These are phyloP conservation scores for Geotrichum macrosporum DNA, from an alignment of 1,139 yeast genomes.

Conservation along the genomic window DNA sequence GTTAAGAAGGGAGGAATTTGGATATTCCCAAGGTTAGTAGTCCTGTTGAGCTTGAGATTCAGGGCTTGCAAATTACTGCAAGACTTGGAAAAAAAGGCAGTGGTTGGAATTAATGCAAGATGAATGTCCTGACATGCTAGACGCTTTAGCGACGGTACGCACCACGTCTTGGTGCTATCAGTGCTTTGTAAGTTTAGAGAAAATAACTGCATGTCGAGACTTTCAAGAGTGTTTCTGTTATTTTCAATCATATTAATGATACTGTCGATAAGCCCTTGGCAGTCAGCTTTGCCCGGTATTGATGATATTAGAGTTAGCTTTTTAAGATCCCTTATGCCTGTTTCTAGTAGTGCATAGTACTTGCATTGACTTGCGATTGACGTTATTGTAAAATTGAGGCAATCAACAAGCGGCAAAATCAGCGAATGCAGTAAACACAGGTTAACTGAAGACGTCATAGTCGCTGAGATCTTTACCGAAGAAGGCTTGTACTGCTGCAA, in stretches of 20 bases:
- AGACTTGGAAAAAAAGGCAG: background rate
- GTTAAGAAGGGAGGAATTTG: background rate
- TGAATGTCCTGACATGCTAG: conserved; percentile 8
- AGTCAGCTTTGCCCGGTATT: background rate
- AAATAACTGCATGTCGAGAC: background rate
- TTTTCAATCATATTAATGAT: conserved; percentile 5
- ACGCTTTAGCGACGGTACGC: background rate
- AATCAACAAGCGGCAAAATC: conserved; percentile 1
- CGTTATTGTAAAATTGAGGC: conserved; percentile 1
- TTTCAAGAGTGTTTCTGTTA: background rate
- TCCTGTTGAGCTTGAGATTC: background rate
- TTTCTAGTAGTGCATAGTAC: background rate
- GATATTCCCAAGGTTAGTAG: background rate
- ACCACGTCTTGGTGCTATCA: background rate
- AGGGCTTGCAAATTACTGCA: conserved; percentile 1
- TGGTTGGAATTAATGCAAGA: conserved; percentile 2
- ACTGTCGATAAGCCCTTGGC: background rate
- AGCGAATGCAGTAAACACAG: background rate
- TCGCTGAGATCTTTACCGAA: conserved; percentile 1
- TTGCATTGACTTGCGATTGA: background rate
- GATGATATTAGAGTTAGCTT: background rate
- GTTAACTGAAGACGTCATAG: conserved; percentile 3
- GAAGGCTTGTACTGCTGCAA: background rate
- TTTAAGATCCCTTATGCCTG: background rate
- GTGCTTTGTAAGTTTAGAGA: background rate